Evolutionary conservation across 2,329 filamentous ascomycete genomes (phyloP).

Genomic region (Neoascochyta sp.): DNA sequence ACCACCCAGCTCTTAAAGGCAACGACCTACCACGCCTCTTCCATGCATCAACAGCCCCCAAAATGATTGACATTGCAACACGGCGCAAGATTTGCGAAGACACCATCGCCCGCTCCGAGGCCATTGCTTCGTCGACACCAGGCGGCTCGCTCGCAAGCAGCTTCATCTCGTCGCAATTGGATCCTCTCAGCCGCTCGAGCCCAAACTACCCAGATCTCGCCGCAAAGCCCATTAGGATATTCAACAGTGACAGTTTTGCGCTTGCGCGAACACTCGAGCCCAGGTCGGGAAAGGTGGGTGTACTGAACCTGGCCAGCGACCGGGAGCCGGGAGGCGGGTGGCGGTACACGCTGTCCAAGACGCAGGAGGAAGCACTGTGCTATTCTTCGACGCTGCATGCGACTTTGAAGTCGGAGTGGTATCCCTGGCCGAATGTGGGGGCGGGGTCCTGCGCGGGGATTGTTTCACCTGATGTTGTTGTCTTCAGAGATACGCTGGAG

Average conservation of each 20-base stretch:
- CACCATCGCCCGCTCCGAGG: slow-evolving; percentile 12
- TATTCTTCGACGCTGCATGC: slow-evolving; percentile 20
- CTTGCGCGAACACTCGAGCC: slow-evolving; percentile 11
- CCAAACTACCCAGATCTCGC: slow-evolving; percentile 5
- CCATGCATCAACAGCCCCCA: too few species aligned
- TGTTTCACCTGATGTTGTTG: slow-evolving; percentile 17
- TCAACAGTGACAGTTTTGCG: slow-evolving; percentile 18
- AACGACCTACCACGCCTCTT: too few species aligned
- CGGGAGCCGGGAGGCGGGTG: slow-evolving; percentile 19
- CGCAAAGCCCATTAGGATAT: slow-evolving; percentile 9
- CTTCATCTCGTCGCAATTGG: slow-evolving; percentile 16
- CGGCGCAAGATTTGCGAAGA: slow-evolving; percentile 21
- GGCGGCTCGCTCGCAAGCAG: slow-evolving; percentile 12
- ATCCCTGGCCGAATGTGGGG: slow-evolving; percentile 22
- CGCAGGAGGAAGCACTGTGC: slow-evolving; percentile 23
- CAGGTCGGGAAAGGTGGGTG: slow-evolving; percentile 10
- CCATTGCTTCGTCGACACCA: slow-evolving; percentile 10
- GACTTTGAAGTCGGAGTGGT: slow-evolving; percentile 20
- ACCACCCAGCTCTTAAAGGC: too few species aligned
- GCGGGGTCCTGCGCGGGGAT: slow-evolving; percentile 16
- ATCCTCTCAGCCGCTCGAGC: slow-evolving; percentile 8
- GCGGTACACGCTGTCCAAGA: slow-evolving; percentile 16
- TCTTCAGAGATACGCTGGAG: slow-evolving; percentile 19
- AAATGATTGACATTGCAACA: slow-evolving; percentile 15
- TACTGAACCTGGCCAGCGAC: slow-evolving; percentile 21